Evolutionary conservation across 2,329 filamentous ascomycete genomes (phyloP).

Genomic region (Cordyceps fumosorosea): DNA sequence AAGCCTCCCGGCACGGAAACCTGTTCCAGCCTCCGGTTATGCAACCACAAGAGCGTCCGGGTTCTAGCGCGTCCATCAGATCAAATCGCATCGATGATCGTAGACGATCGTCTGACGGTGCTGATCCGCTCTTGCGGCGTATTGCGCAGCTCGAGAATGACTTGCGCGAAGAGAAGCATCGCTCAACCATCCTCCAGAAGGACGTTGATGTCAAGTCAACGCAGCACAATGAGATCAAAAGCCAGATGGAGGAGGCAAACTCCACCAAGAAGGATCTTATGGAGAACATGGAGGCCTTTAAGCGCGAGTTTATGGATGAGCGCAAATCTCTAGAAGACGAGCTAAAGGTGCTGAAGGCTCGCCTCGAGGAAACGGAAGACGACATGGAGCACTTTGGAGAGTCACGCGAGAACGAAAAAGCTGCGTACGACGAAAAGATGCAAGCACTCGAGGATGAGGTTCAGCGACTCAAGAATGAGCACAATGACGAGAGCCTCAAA

Average conservation of each 20-base stretch:
- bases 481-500: constrained; percentile 50
- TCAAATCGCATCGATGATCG: constrained; percentile 39
- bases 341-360: constrained; percentile 66
- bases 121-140: constrained; percentile 40
- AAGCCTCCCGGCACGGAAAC: constrained; percentile 48
- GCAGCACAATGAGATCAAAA: constrained; percentile 55
- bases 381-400: constrained; percentile 81
- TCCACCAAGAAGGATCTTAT: constrained; percentile 91
- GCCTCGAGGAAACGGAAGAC: constrained; percentile 83
- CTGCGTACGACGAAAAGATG: constrained; percentile 60
- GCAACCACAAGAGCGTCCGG: constrained; percentile 42
- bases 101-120: constrained; percentile 39
- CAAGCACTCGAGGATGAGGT: constrained; percentile 65
- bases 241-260: constrained; percentile 74
- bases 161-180: constrained; percentile 65
- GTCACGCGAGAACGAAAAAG: constrained; percentile 75
- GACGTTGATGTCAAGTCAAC: constrained; percentile 55
- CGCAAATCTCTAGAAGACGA: constrained; percentile 77
- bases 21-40: constrained; percentile 46
- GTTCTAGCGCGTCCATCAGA: constrained; percentile 42
- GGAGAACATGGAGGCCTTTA: constrained; percentile 87
- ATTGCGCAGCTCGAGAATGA: constrained; percentile 69
- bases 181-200: constrained; percentile 58
- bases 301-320: constrained; percentile 81
- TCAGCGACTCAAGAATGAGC: constrained; percentile 53